phyloP scores from a whole-genome alignment of 805 yeast genomes.

The Starmerella floricola region DNA sequence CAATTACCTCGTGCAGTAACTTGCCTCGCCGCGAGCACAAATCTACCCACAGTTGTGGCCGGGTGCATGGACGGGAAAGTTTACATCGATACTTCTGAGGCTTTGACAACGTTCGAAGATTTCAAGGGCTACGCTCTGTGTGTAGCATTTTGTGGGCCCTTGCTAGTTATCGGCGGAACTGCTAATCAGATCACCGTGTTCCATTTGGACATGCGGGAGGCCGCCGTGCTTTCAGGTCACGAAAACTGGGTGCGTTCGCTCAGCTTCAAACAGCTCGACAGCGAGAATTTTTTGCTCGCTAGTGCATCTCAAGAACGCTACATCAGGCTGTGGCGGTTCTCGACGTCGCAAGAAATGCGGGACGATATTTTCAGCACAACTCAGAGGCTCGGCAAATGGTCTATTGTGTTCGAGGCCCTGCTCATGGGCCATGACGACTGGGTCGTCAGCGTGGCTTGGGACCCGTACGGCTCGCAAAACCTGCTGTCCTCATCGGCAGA shows the following conservation, averaged over 20 bases:
- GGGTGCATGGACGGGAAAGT: conserved; percentile 57
- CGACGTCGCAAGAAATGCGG: conserved; percentile 33
- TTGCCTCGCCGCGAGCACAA: not conserved
- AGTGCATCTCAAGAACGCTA: conserved; percentile 89
- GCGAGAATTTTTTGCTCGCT: conserved; percentile 49
- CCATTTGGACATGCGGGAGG: not conserved
- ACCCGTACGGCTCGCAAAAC: conserved; percentile 42
- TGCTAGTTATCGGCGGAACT: conserved; percentile 30
- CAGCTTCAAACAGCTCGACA: conserved; percentile 44
- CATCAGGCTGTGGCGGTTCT: conserved; percentile 75
- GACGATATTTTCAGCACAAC: conserved; percentile 53
- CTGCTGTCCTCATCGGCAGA: conserved; percentile 84
- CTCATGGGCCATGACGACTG: conserved; percentile 98
- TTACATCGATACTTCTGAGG: conserved; percentile 42
- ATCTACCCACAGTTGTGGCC: conserved; percentile 30
- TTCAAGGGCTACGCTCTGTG: conserved; percentile 25
- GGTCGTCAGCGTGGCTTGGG: conserved; percentile 82
- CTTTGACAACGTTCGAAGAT: conserved; percentile 11
- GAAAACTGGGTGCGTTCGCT: conserved; percentile 91
- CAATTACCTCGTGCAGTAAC: conserved; percentile 3
- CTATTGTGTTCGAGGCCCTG: conserved; percentile 74
- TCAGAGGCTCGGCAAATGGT: conserved; percentile 31
- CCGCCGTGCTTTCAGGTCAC: conserved; percentile 56
- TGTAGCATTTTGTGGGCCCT: conserved; percentile 16
- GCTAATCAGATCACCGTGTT: conserved; percentile 40